Percentiles rank a stretch among this genome's conserved stretches.
Evolutionary conservation across 2,329 filamentous ascomycete species (phyloP).

Genomic region (Fusarium humuli): DNA sequence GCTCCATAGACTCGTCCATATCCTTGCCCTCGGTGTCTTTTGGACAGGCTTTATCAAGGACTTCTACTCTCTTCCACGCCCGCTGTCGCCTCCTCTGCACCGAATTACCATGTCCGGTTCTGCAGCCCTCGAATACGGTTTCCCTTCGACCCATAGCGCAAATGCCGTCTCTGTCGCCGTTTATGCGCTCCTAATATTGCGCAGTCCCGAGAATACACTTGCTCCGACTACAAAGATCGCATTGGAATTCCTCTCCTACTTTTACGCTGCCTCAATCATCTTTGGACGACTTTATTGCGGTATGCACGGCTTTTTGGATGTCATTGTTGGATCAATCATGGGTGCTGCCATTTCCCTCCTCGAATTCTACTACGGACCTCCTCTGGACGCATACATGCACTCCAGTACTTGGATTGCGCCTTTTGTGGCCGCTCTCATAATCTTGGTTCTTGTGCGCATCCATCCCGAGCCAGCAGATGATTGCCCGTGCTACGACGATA

Average conservation of each 20-base stretch:
- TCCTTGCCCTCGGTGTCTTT: constrained; percentile 83
- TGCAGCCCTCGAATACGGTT: constrained; percentile 94
- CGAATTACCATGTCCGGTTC: constrained; percentile 98
- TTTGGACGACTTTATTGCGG: constrained; percentile 94
- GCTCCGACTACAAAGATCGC: constrained; percentile 67
- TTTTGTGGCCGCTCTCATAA: constrained; percentile 70
- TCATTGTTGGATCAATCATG: constrained; percentile 81
- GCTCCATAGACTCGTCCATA: constrained; percentile 71
- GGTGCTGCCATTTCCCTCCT: constrained; percentile 73
- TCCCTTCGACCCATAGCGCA: constrained; percentile 95
- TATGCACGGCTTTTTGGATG: constrained; percentile 98
- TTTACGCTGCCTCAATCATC: constrained; percentile 90
- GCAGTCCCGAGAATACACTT: constrained; percentile 72
- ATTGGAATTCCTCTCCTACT: constrained; percentile 78
- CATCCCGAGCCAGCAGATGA: constrained; percentile 97
- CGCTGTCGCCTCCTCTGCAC: constrained; percentile 89
- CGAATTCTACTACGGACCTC: constrained; percentile 70
- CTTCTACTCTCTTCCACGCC: constrained; percentile 89
- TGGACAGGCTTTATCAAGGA: constrained; percentile 96
- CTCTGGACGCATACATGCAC: constrained; percentile 78
- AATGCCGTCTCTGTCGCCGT: constrained; percentile 96
- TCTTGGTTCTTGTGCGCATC: constrained; percentile 83
- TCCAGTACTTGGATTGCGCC: constrained; percentile 73
- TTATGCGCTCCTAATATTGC: constrained; percentile 80
- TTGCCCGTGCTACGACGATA: constrained; percentile 97